These are phyloP conservation scores for Lumnitzera littorea DNA, from an alignment of 345 rosid species.

Conservation along the genomic window DNA sequence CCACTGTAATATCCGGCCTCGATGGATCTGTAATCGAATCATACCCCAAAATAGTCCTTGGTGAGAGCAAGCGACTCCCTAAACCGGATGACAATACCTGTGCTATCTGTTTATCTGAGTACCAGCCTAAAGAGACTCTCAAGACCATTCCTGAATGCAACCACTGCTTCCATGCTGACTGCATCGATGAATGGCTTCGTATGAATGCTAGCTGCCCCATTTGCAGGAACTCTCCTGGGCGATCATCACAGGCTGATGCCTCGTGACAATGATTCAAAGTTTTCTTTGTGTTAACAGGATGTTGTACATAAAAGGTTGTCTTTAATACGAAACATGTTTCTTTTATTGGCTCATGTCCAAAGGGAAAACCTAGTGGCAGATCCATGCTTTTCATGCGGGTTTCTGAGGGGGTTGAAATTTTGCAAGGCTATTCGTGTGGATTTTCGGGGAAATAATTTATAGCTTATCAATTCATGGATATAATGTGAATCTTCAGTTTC, in stretches of 20 bases:
- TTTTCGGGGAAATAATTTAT: too few species aligned
- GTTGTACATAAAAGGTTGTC: too few species aligned
- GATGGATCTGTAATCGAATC: slow-evolving; percentile 48
- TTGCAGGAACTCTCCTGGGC: slow-evolving; percentile 8
- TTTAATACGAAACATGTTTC: too few species aligned
- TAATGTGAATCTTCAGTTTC: too few species aligned
- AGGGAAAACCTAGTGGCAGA: too few species aligned
- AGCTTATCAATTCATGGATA: too few species aligned
- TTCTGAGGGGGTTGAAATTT: too few species aligned
- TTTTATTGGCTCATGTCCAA: too few species aligned
- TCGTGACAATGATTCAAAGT: too few species aligned
- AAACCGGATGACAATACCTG: slow-evolving; percentile 32
- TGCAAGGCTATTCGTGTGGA: too few species aligned
- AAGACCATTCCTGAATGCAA: slow-evolving; percentile 29
- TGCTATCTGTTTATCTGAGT: slow-evolving; percentile 35
- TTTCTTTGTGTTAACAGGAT: too few species aligned
- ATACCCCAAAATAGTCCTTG: slow-evolving; percentile 39
- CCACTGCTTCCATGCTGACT: slow-evolving; percentile 19
- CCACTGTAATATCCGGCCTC: slow-evolving; percentile 20
- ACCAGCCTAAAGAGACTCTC: slow-evolving; percentile 28
- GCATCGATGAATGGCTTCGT: slow-evolving; percentile 17
- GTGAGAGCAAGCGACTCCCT: slow-evolving; percentile 38
- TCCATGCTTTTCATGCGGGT: too few species aligned
- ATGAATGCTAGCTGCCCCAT: slow-evolving; percentile 18
- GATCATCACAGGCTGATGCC: background rate